Percentiles rank a stretch among this genome's conserved stretches.
These are phyloP conservation scores for Populus simonii DNA, from an alignment of 345 rosid genomes.

Conservation along the genomic window DNA sequence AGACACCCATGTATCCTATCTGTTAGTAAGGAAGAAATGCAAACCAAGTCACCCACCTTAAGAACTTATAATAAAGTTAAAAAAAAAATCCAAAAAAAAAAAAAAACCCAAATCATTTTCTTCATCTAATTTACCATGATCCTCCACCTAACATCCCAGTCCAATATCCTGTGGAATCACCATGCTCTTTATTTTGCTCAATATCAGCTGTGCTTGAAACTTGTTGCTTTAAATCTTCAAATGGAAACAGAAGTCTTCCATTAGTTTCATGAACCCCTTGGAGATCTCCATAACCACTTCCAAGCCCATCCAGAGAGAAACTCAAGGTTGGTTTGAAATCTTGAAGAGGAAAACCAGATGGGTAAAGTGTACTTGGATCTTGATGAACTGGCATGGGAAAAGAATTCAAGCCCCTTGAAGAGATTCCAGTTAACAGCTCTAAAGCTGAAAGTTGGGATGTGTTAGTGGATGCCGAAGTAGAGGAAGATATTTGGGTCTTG, in stretches of 20 bases:
- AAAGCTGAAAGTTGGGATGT: slow-evolving; percentile 48
- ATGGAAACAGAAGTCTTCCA: slow-evolving; percentile 81
- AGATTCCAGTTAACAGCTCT: slow-evolving; percentile 72
- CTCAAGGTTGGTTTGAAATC: slow-evolving; percentile 77
- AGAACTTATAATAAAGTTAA: slow-evolving; percentile 23
- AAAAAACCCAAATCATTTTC: slow-evolving; percentile 27
- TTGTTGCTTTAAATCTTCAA: slow-evolving; percentile 88
- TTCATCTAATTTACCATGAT: slow-evolving; percentile 62
- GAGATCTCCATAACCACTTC: slow-evolving; percentile 48
- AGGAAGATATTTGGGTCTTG: slow-evolving; percentile 36
- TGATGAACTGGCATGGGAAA: slow-evolving; percentile 65
- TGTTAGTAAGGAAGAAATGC: slow-evolving; percentile 49
- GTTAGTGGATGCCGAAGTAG: slow-evolving; percentile 15
- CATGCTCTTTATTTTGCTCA: slow-evolving; percentile 49
- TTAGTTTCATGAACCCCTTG: slow-evolving; percentile 43
- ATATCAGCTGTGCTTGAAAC: slow-evolving; percentile 45
- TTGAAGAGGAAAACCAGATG: slow-evolving; percentile 62
- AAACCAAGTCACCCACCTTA: slow-evolving; percentile 40
- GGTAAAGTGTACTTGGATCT: slow-evolving; percentile 48
- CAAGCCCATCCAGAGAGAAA: slow-evolving; percentile 77
- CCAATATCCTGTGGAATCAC: slow-evolving; percentile 80
- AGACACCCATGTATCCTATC: slow-evolving; percentile 30
- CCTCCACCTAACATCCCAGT: slow-evolving; percentile 94
- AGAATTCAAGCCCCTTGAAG: slow-evolving; percentile 55
- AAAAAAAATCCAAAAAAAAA: slow-evolving; percentile 17